A percentile compares a stretch with the other conserved stretches of the same genome.
phyloP scores from a whole-genome alignment of 257 asterid genomes.

The Solanum phureja region DNA sequence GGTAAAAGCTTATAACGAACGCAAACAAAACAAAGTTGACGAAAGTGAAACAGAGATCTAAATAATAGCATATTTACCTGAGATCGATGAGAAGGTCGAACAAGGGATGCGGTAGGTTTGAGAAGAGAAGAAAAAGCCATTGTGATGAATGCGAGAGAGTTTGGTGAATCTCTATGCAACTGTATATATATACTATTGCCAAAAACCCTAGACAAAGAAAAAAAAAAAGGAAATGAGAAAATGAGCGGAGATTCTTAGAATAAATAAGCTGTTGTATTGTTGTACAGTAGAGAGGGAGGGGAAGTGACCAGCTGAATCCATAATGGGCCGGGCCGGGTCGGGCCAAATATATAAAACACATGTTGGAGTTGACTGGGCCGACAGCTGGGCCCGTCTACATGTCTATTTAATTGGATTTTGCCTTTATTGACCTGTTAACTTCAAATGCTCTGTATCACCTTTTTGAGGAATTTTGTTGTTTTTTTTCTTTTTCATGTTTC shows the following conservation, averaged over 20 bases:
- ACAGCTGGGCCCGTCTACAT: too few relatives aligned
- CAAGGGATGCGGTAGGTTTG: neutral
- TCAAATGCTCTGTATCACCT: too few relatives aligned
- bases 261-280: neutral
- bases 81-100: neutral
- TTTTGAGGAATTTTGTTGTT: too few relatives aligned
- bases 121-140: neutral
- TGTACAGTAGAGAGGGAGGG: neutral
- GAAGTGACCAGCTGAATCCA: neutral
- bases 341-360: too few relatives aligned
- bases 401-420: too few relatives aligned
- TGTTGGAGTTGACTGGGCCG: too few relatives aligned
- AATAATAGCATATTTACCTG: neutral
- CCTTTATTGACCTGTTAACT: too few relatives aligned
- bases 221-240: neutral
- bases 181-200: neutral
- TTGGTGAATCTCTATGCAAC: neutral
- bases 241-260: neutral
- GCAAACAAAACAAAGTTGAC: neutral
- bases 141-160: neutral
- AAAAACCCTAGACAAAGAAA: neutral
- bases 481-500: too few relatives aligned
- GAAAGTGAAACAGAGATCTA: neutral
- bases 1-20: neutral
- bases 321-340: neutral